phyloP scores from a whole-genome alignment of 257 asterid species.

The Lycium ferocissimum region DNA sequence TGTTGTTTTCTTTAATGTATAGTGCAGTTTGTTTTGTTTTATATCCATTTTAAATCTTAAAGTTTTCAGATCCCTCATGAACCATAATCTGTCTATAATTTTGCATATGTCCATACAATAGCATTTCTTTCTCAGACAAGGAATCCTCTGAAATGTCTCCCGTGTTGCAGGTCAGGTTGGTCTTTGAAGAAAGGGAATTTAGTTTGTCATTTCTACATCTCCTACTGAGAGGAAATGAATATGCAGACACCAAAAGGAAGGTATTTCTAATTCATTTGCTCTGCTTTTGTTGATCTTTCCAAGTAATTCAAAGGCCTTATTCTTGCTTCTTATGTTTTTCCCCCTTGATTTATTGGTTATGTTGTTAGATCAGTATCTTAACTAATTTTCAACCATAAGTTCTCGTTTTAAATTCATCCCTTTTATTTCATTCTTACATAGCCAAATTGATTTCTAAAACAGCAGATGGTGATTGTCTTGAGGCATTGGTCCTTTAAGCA shows the following conservation, averaged over 20 bases:
- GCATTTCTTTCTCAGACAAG: not conserved
- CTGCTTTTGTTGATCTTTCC: not conserved
- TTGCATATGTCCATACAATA: not conserved
- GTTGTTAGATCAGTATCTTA: not conserved
- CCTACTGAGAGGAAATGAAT: slow-evolving; percentile 36
- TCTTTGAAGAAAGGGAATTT: slow-evolving; percentile 44
- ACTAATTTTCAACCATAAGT: not conserved
- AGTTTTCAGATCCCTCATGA: slow-evolving; percentile 13
- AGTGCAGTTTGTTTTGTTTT: slow-evolving; percentile 50
- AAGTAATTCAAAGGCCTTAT: not conserved
- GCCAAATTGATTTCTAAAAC: not conserved
- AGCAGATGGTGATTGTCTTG: slow-evolving; percentile 1
- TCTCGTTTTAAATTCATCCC: not conserved
- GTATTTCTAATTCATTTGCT: slow-evolving; percentile 41
- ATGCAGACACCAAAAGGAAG: slow-evolving; percentile 92
- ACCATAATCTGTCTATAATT: not conserved
- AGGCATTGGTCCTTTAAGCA: slow-evolving; percentile 5
- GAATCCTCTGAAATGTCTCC: slow-evolving; percentile 46
- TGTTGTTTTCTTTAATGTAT: slow-evolving; percentile 80
- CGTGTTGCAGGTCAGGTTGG: slow-evolving; percentile 61
- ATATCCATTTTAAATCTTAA: slow-evolving; percentile 43
- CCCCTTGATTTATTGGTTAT: not conserved
- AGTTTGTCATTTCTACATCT: slow-evolving; percentile 41
- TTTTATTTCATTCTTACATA: not conserved
- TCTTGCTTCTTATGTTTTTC: not conserved